These are phyloP conservation scores for Coemansia sp. DNA, from an alignment of 192 early-diverging fungal species.

Conservation along the genomic window DNA sequence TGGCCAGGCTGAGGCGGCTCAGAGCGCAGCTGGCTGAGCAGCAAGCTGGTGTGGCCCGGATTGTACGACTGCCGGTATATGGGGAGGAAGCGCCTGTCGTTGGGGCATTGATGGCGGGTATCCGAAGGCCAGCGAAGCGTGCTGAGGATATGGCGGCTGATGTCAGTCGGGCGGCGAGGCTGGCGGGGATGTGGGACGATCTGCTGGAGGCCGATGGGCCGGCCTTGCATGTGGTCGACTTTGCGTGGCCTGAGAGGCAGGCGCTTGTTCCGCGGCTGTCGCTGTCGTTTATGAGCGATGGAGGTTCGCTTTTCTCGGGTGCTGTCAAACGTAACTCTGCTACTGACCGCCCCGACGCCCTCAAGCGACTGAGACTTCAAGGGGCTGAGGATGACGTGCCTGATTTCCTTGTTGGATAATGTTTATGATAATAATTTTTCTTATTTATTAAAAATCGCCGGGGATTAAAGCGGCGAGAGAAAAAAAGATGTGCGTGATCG, in stretches of 20 bases:
- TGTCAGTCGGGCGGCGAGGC: slow-evolving; percentile 12
- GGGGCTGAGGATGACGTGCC: slow-evolving; percentile 5
- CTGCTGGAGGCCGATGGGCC: slow-evolving; percentile 16
- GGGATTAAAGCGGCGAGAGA: not conserved
- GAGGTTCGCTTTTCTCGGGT: not conserved
- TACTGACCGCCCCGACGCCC: not conserved
- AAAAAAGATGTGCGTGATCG: not conserved
- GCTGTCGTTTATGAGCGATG: slow-evolving; percentile 19
- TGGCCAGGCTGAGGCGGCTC: slow-evolving; percentile 30
- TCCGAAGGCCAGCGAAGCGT: not conserved
- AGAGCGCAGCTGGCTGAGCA: slow-evolving; percentile 36
- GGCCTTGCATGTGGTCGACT: not conserved
- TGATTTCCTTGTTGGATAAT: slow-evolving; percentile 17
- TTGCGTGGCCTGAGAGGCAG: not conserved
- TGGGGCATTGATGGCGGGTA: too few species aligned
- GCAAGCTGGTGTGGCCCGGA: slow-evolving; percentile 4
- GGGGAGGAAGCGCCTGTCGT: too few species aligned
- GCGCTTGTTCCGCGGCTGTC: slow-evolving; percentile 1
- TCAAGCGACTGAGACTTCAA: slow-evolving; percentile 13
- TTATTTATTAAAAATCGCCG: not conserved
- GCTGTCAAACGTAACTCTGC: not conserved
- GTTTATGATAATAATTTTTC: not conserved
- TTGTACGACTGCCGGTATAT: not conserved
- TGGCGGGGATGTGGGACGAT: slow-evolving; percentile 30
- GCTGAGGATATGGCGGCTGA: not conserved